Base-by-base conservation (phyloP, 2,329 filamentous ascomycete genomes). In the Beauveria caledonica region DNA sequence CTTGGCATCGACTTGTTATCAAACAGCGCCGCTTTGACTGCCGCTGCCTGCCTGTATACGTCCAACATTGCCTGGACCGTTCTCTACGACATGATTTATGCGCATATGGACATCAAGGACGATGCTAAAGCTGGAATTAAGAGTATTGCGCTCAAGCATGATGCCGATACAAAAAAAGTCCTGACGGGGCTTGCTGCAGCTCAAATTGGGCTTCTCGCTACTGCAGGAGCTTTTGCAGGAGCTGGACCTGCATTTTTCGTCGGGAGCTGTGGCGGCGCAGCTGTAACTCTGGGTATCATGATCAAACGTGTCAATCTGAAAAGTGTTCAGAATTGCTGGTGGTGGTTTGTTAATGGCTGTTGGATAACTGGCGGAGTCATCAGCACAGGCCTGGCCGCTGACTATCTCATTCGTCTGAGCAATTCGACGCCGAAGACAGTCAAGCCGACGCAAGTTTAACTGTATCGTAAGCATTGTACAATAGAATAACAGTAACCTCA, bases 81-180 rank as follows among this genome's bases (percentile, higher is more conserved):
- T 27, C 75, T 95, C 44, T 96, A 95, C 72, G 91, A 96, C 71
- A 95, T 94, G 85, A 91, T 96, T 36, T 96, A 96, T 72, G 91
- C 91, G 15, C 91, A 95, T 71, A 93, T 94, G 86, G 91, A 96
- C 68, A 88, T 93, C 71, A 87, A 87, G 68, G 90, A 96, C 67
- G 91, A 96, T 69, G 85, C 80, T 63, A 92, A 91, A 72, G 90
- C 87, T 0, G 92, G 91, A 9, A 94, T 96, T 75, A 95, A 93
- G 77, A 90, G 87, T 68, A 94, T 95, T 66, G 91, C 89, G 1
- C 77, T 95, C 44, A 87, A 88, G 70, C 90, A 95, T 66, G 87
- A 89, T 63, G 79, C 82, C 5, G 81, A 92, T 63, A 92, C 90
- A 1, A 95, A 94, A 73, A 76, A 84, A 57, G 85, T 95, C 9